Percentiles rank a stretch among this genome's conserved stretches.
These are phyloP conservation scores for Russula brevipes DNA, from an alignment of 768 basidiomycete species.

Conservation along the genomic window DNA sequence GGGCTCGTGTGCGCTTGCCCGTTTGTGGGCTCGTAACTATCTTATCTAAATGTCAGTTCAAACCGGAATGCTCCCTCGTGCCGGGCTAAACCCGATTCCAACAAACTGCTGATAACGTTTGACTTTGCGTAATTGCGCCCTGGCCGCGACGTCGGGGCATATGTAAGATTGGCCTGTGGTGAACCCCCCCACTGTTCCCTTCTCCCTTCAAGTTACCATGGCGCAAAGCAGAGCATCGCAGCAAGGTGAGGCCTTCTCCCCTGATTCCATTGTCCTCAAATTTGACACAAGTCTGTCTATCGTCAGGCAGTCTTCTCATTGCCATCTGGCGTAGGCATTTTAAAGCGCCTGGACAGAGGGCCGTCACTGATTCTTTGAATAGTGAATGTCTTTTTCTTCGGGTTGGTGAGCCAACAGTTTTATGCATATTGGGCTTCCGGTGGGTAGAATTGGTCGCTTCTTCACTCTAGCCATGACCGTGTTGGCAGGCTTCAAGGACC, in stretches of 20 bases:
- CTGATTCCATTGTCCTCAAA: background rate
- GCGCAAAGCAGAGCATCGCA: too few relatives aligned
- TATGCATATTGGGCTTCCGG: background rate
- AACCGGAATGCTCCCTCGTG: too few relatives aligned
- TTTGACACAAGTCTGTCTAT: background rate
- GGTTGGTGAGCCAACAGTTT: slow-evolving; percentile 6
- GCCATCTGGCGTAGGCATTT: background rate
- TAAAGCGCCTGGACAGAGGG: background rate
- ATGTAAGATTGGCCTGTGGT: too few relatives aligned
- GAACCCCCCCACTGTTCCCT: too few relatives aligned
- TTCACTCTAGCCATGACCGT: background rate
- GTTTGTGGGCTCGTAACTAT: too few relatives aligned
- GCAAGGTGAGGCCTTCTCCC: background rate
- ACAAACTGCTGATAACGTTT: too few relatives aligned
- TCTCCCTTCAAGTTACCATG: too few relatives aligned
- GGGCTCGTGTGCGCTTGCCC: too few relatives aligned
- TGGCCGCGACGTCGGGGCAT: too few relatives aligned
- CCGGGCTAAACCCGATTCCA: too few relatives aligned
- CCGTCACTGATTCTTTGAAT: background rate
- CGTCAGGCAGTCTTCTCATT: background rate
- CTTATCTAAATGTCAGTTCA: too few relatives aligned
- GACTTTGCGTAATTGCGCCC: too few relatives aligned
- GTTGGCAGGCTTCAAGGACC: background rate
- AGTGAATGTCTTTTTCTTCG: slow-evolving; percentile 2
- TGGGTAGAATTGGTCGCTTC: background rate